Evolutionary conservation across 768 basidiomycete genomes (phyloP), one percentile per base, ranked within the genome.

Genomic region (Xerocomellus chrysenteron): DNA sequence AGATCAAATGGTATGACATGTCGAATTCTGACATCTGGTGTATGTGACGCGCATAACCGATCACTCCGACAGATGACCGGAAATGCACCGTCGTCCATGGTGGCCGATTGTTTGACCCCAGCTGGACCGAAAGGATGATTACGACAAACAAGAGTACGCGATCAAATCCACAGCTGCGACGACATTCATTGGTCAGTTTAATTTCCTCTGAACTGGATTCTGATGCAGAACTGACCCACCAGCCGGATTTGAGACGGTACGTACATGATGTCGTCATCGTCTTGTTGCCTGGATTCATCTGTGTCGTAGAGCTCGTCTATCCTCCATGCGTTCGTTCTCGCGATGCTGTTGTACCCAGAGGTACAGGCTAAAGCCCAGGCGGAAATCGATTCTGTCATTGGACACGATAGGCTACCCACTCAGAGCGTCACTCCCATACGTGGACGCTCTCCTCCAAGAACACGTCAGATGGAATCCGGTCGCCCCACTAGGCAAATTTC

Each of bases 371-470:
- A 51, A 36, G 68, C 68, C 1, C 68, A 70, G 21, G 57, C 59
- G 4, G 68, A 67, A 40, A 62, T 73, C 12, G 73, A 73, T 45
- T 52, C 55, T 12, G 63, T 73, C 7, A 54, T 72, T 4, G 65
- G 64, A 5, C 47, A 4, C 13, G 56, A 45, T 6, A 59, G 61
- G 24, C 51, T 74, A 0, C 70, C 73, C 10, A 16, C 52, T 21
- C 47, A 55, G 62, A 42, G 44, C 53, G 1, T 52, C 58, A 5
- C 63, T 80, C 12, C 79, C 78, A 1, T 80, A 80, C 49, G 67
- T 78, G 14, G 68, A 66, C n/a, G 78, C 77, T 4, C 69, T 78
- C 37, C 67, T 74, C 6, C 74, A 68, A 46, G 79, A 80, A 52
- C 47, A 66, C 17, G 35, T 68, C 24, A 56, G 69, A 47, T 72